These are phyloP conservation scores for Calycina herbarum DNA, from an alignment of 2,329 filamentous ascomycete genomes.

Conservation along the genomic window DNA sequence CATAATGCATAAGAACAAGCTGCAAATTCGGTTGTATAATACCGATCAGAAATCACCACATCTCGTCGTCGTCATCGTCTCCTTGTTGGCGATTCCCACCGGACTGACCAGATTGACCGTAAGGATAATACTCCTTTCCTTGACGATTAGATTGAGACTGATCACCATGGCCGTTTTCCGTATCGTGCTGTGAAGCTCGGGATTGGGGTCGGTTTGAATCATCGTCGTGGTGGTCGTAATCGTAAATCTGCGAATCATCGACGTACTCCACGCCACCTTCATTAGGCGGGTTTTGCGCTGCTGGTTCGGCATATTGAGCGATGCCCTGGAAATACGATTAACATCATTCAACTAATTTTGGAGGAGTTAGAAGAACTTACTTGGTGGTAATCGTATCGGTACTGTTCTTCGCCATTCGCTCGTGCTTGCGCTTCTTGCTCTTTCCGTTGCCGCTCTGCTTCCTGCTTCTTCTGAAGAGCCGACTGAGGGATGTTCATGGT, in stretches of 20 bases:
- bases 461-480: conserved; percentile 67
- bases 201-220: conserved; percentile 40
- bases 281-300: conserved; percentile 31
- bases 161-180: conserved; percentile 35
- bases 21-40: not conserved
- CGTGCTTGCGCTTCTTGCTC: conserved; percentile 40
- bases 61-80: conserved; percentile 33
- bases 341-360: not conserved
- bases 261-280: conserved; percentile 41
- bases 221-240: conserved; percentile 46
- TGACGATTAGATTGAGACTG: conserved; percentile 32
- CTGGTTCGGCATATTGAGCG: conserved; percentile 38
- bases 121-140: conserved; percentile 35
- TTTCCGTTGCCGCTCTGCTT: conserved; percentile 52
- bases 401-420: conserved; percentile 38
- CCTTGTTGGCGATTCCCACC: conserved; percentile 26
- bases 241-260: conserved; percentile 52
- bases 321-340: conserved; percentile 34
- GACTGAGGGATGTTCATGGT: conserved; percentile 89
- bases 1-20: conserved; percentile 35
- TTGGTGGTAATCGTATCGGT: conserved; percentile 41
- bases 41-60: conserved; percentile 34
- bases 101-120: conserved; percentile 26
- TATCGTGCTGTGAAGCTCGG: conserved; percentile 35
- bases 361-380: conserved; percentile 26